These are phyloP conservation scores for Eimeria tenella DNA, from an alignment of 169 alveolate genomes.

Conservation along the genomic window DNA sequence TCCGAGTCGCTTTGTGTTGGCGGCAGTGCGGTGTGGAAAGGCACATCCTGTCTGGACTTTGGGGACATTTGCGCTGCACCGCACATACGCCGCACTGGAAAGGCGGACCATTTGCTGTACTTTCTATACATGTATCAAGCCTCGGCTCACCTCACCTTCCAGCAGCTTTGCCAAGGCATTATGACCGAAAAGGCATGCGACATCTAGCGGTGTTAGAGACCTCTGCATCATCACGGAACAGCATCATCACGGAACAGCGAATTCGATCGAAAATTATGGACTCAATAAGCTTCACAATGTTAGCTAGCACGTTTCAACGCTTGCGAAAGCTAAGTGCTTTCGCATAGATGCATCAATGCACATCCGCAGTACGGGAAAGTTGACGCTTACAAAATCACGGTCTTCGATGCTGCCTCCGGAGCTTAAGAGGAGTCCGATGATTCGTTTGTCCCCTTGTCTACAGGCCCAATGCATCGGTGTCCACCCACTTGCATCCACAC, in stretches of 20 bases:
- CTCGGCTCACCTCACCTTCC: constrained; percentile 38
- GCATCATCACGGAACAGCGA: constrained; percentile 18
- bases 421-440: constrained; percentile 15
- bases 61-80: constrained; percentile 60
- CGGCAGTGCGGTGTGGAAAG: background rate
- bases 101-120: background rate
- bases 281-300: background rate
- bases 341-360: background rate
- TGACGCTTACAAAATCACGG: constrained; percentile 52
- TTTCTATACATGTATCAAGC: background rate
- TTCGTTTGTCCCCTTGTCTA: constrained; percentile 60
- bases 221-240: constrained; percentile 56
- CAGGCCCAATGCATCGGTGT: constrained; percentile 80
- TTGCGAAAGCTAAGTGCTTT: background rate
- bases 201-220: constrained; percentile 65
- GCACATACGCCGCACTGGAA: constrained; percentile 9
- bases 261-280: too few relatives aligned
- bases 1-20: background rate
- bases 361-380: background rate
- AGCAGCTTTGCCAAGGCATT: constrained; percentile 56
- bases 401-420: constrained; percentile 68
- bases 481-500: constrained; percentile 79
- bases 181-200: constrained; percentile 61
- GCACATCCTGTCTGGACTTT: background rate
- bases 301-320: background rate